Conservation (phyloP, 2,329 filamentous ascomycete genomes). For the Colletotrichum truncatum region DNA sequence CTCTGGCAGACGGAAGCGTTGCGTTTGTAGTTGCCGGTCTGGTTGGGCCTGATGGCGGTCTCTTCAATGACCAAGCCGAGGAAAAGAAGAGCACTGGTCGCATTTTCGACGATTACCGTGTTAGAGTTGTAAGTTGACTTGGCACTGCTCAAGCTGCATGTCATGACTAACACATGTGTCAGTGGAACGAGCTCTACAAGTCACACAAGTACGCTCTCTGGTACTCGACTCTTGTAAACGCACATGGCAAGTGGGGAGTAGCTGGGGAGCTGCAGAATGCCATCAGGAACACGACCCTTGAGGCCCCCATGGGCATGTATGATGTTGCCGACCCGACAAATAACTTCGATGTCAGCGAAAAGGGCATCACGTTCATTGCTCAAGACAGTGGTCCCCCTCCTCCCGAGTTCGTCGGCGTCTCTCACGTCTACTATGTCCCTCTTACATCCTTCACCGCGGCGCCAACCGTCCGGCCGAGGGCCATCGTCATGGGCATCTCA, state of each 20-base stretch:
- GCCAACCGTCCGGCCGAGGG: slow-evolving; percentile 32
- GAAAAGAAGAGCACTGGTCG: slow-evolving; percentile 39
- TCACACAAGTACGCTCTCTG: slow-evolving; percentile 46
- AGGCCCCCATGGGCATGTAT: slow-evolving; percentile 40
- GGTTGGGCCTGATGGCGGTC: slow-evolving; percentile 39
- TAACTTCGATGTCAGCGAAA: slow-evolving; percentile 43
- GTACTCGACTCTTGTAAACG: slow-evolving; percentile 44
- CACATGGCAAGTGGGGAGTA: slow-evolving; percentile 41
- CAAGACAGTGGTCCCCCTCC: slow-evolving; percentile 26
- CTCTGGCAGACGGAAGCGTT: slow-evolving; percentile 43
- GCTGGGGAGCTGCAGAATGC: slow-evolving; percentile 42
- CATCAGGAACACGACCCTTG: slow-evolving; percentile 40
- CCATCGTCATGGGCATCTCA: slow-evolving; percentile 34
- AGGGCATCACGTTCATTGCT: slow-evolving; percentile 46
- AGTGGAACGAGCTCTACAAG: slow-evolving; percentile 44
- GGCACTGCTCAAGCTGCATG: neutral
- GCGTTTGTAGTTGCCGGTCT: slow-evolving; percentile 46
- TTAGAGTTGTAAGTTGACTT: slow-evolving; percentile 42
- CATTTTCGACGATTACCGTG: slow-evolving; percentile 44
- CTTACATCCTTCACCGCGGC: slow-evolving; percentile 42
- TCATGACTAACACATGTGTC: neutral
- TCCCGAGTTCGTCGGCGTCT: slow-evolving; percentile 7
- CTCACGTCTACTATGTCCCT: slow-evolving; percentile 42
- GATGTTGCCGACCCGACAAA: slow-evolving; percentile 32
- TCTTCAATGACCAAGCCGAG: slow-evolving; percentile 42